Evolutionary conservation across 495 filamentous ascomycete genomes (phyloP), one percentile per base, ranked within the genome.

Genomic region (Lichina pygmaea): DNA sequence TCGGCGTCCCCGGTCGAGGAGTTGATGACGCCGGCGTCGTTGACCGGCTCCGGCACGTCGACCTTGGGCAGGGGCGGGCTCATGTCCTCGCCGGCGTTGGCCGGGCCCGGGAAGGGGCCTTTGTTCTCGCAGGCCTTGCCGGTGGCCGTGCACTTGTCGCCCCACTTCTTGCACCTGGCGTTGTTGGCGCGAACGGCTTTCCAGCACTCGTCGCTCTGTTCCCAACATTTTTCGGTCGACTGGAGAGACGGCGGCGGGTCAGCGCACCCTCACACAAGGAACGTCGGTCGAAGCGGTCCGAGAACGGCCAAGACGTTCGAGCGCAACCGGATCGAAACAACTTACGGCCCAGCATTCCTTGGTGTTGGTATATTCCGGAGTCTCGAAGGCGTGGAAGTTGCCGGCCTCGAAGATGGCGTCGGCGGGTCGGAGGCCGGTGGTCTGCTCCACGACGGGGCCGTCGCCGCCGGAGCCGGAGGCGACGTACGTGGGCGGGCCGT

Each of bases 351-450:
- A 78, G 62, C 79, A 85, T n/a, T 68, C 66, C 10, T 50, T 46
- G 49, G 71, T 59, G 36, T 59, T 58, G 6, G 55, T 58, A 55
- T 75, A 83, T 8, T 46, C 47, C 0, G 68, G 56, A 0, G 79
- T 58, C 50, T 78, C 67, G 16, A 64, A 51, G 33, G 66, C 74
- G 55, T 75, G 80, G 78, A 78, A 84, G 57, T 82, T 79, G 36
- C 61, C 76, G 52, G 78, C 80, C 48, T 68, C 66, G 43, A 77
- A 55, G 33, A 78, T 60, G 54, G 71, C 79, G 41, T 58, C 54
- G 0, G 52, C 42, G 0, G 73, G 74, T 39, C 70, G 60, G 10
- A 58, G 53, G 34, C 66, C 67, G 9, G 61, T 45, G n/a, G 50
- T 54, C 43, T 66, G 61, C 11, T 50, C 53, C 3, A 33, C 42